phyloP scores from a whole-genome alignment of 805 yeast genomes.

The Wickerhamiella qilinensis region DNA sequence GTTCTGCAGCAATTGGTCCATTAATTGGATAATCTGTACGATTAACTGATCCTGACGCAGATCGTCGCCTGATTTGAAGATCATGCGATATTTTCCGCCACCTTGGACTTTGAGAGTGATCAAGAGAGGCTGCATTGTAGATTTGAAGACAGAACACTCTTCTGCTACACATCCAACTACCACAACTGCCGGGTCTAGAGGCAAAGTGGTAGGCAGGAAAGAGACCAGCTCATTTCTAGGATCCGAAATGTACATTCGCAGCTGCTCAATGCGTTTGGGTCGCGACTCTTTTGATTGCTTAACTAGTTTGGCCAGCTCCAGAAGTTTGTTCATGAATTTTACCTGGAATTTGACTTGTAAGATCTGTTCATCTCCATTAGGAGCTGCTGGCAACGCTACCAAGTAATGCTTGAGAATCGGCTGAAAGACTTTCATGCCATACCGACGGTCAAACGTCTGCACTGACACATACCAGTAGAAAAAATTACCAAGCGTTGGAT shows the following conservation, averaged over 20 bases:
- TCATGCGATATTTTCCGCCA: slow-evolving; percentile 49
- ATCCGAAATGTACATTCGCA: slow-evolving; percentile 42
- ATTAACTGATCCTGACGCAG: slow-evolving; percentile 91
- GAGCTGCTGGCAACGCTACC: slow-evolving; percentile 20
- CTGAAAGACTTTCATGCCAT: slow-evolving; percentile 27
- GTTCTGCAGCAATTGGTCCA: slow-evolving; percentile 75
- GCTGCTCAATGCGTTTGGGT: slow-evolving; percentile 51
- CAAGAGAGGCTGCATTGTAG: slow-evolving; percentile 78
- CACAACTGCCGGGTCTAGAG: slow-evolving; percentile 65
- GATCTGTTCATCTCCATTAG: slow-evolving; percentile 18
- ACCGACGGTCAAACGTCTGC: slow-evolving; percentile 53
- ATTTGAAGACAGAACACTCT: slow-evolving; percentile 75
- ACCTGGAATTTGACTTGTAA: slow-evolving; percentile 35
- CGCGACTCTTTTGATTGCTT: slow-evolving; percentile 61
- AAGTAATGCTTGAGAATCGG: slow-evolving; percentile 33
- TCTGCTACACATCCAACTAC: slow-evolving; percentile 66
- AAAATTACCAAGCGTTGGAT: slow-evolving; percentile 56
- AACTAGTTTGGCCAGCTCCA: slow-evolving; percentile 46
- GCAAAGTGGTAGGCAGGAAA: slow-evolving; percentile 49
- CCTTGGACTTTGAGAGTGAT: slow-evolving; percentile 49
- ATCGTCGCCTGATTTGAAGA: slow-evolving; percentile 94
- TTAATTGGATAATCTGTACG: slow-evolving; percentile 78
- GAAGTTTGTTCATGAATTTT: slow-evolving; percentile 47
- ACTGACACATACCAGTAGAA: slow-evolving; percentile 88
- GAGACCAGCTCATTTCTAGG: slow-evolving; percentile 24